Evolutionary conservation across 352 stramenopile species (phyloP).

Genomic region (Phytopythium aichiense): DNA sequence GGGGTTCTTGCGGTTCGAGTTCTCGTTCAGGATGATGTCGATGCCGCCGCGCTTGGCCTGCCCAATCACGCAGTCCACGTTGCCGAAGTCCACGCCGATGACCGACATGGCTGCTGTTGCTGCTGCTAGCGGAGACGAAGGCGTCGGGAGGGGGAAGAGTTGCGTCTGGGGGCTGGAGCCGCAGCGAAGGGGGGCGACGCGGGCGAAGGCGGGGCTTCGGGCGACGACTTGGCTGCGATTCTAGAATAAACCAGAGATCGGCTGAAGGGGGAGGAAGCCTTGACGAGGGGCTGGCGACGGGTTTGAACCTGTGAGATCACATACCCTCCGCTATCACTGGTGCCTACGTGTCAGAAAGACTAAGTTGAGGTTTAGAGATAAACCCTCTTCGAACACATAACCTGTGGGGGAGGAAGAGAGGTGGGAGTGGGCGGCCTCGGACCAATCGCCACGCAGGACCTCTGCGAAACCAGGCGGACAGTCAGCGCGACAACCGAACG

Average conservation of each 20-base stretch:
- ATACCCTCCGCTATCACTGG: background rate
- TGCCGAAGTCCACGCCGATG: constrained; percentile 97
- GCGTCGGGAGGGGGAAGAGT: background rate
- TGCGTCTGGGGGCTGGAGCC: background rate
- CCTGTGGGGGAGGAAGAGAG: background rate
- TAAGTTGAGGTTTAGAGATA: background rate
- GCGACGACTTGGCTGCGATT: constrained; percentile 8
- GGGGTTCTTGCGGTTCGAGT: constrained; percentile 98
- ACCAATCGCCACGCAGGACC: background rate
- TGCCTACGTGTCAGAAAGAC: background rate
- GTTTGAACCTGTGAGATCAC: background rate
- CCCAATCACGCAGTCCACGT: constrained; percentile 95
- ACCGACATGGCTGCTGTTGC: constrained; percentile 87
- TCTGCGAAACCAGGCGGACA: background rate
- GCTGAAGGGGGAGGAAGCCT: background rate
- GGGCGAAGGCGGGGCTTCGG: background rate
- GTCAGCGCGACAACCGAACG: background rate
- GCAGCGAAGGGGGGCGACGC: background rate
- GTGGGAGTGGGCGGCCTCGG: background rate
- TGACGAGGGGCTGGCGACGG: background rate
- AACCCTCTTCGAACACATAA: background rate
- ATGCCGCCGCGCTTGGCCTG: constrained; percentile 96
- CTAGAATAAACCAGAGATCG: constrained; percentile 17
- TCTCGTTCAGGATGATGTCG: constrained; percentile 99
- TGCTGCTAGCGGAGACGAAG: background rate